phyloP scores from a whole-genome alignment of 441 rosid species.

The Euphorbia corollata region DNA sequence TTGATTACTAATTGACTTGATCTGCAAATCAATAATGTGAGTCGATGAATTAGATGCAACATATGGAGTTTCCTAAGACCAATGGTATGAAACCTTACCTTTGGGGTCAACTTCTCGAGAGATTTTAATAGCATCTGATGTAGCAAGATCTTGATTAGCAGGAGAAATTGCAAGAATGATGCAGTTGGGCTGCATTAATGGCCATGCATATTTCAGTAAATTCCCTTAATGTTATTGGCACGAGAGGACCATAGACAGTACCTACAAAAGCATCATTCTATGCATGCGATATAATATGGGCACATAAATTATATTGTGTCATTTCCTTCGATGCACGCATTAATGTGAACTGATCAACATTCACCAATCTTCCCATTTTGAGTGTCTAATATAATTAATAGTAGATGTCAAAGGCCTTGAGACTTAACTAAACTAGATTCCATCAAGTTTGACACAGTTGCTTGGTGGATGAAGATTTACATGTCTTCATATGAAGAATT shows the following conservation, averaged over 20 bases:
- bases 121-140: conserved; percentile 88
- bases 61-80: not conserved
- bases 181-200: conserved; percentile 67
- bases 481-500: not conserved
- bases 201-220: conserved; percentile 4
- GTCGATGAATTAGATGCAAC: not conserved
- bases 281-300: not conserved
- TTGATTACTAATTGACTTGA: not conserved
- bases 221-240: not conserved
- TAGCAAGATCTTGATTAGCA: conserved; percentile 96
- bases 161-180: conserved; percentile 90
- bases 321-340: not conserved
- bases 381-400: conserved; percentile 3
- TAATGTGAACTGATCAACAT: not conserved
- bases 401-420: conserved; percentile 4
- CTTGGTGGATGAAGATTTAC: not conserved
- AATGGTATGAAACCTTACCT: conserved; percentile 35
- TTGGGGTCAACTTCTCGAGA: conserved; percentile 90
- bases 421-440: not conserved
- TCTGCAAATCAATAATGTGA: not conserved
- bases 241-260: not conserved
- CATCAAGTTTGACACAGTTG: not conserved
- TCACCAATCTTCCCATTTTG: not conserved
- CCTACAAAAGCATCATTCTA: not conserved
- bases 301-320: not conserved